These are phyloP conservation scores for Pythium sukuiense DNA, from an alignment of 352 stramenopile species.

Conservation along the genomic window DNA sequence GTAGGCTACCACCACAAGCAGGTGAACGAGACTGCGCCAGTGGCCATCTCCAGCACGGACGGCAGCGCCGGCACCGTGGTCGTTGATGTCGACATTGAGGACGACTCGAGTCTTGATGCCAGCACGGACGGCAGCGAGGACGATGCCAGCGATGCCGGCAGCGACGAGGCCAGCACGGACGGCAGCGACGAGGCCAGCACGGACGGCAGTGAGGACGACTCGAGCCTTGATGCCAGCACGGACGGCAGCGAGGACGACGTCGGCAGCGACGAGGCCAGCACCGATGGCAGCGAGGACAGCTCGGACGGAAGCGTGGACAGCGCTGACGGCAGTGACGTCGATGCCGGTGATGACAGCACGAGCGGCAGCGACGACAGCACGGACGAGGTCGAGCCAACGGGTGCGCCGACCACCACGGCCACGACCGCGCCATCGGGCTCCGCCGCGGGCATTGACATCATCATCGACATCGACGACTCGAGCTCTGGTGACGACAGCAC, in stretches of 20 bases:
- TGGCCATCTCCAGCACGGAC: slow-evolving; percentile 7
- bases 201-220: slow-evolving; percentile 33
- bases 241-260: slow-evolving; percentile 17
- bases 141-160: not conserved
- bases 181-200: slow-evolving; percentile 4
- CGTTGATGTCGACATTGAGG: slow-evolving; percentile 10
- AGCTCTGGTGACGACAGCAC: not conserved
- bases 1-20: slow-evolving; percentile 10
- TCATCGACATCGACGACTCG: not conserved
- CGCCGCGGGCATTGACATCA: not conserved
- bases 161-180: slow-evolving; percentile 5
- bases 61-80: not conserved
- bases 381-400: not conserved
- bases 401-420: too few species aligned
- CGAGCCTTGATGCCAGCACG: slow-evolving; percentile 24
- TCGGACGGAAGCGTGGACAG: not conserved
- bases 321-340: slow-evolving; percentile 5
- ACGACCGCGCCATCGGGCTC: not conserved
- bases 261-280: not conserved
- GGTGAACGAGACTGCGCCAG: not conserved
- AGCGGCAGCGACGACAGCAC: not conserved
- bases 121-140: not conserved
- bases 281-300: slow-evolving; percentile 2
- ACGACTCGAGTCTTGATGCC: not conserved
- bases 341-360: slow-evolving; percentile 7